These are phyloP conservation scores for Avena eriantha DNA, from an alignment of 176 grass and related monocot species.

Conservation along the genomic window DNA sequence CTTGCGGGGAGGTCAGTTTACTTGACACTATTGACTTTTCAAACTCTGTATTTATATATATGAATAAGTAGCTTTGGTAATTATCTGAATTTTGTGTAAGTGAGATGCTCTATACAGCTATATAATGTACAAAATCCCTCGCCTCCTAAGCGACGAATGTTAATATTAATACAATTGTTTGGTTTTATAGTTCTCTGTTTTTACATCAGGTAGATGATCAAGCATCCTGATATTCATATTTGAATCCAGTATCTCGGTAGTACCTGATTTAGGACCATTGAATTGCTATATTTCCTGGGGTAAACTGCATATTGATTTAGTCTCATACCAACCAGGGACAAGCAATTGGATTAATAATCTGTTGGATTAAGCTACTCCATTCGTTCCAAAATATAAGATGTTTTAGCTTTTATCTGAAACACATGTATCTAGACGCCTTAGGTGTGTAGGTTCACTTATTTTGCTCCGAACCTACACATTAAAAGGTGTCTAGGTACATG, in stretches of 20 bases:
- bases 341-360: not conserved
- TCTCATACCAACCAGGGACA: not conserved
- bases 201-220: constrained; percentile 8
- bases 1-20: constrained; percentile 74
- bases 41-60: not conserved
- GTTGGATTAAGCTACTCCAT: not conserved
- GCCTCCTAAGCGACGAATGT: not conserved
- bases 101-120: not conserved
- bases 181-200: not conserved
- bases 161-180: not conserved
- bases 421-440: too few relatives aligned
- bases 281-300: not conserved
- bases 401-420: too few relatives aligned
- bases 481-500: too few relatives aligned
- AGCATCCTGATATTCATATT: not conserved
- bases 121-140: not conserved
- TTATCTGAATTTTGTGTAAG: constrained; percentile 30
- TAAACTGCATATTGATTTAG: not conserved
- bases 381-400: too few relatives aligned
- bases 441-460: too few relatives aligned
- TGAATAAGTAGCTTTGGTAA: constrained; percentile 7
- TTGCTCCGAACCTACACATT: too few relatives aligned
- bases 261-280: not conserved
- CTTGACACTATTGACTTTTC: constrained; percentile 14
- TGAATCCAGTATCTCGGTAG: not conserved